Base-by-base conservation (phyloP, 2,329 filamentous ascomycete species). In the Pestalotiopsis sp. region DNA sequence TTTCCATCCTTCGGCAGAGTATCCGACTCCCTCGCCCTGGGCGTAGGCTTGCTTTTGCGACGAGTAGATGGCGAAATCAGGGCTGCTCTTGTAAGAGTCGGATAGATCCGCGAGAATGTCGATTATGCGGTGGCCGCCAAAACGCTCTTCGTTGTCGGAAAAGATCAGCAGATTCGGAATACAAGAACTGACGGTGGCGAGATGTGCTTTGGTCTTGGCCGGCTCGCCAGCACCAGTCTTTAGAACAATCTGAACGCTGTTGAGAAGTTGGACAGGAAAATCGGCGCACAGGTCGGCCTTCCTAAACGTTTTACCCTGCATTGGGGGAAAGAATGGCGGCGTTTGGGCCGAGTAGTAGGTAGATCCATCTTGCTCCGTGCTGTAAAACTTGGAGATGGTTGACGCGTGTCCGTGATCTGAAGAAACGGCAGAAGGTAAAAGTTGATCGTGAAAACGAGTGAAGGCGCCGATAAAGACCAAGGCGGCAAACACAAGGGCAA, bases 221-320 rank as follows among this genome's bases (percentile, higher is more conserved):
- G 87, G 82, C 72, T 90, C 87, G 12, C 86, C 87, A 17, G 87
- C 86, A 66, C 87, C 88, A 0, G 88, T 90, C 71, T 86, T 86
- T 70, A 90, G 80, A 12, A 89, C 79, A n/a, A 90, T 82, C 69
- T 89, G 84, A 62, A 89, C 77, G 73, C 89, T 82, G 3, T 86
- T 80, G 25, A 84, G 78, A 11, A 82, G 82, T 7, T 81, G 77
- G 3, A 38, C 20, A 12, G 62, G 62, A n/a, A 82, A 58, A 27
- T 17, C 64, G n/a, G 11, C 64, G 27, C 64, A 66, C 17, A 25
- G 27, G n/a, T 64, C 39, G 20, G n/a, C 41, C 27, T 31, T 52
- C 12, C 36, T 64, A 12, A 9, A 11, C 2, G 12, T 27, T 17
- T 7, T 5, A 20, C 14, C n/a, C 14, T 39, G 36, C 9, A 13